Percentiles rank a stretch among this genome's conserved stretches.
Evolutionary conservation across 352 stramenopile species (phyloP).

Genomic region (Phytophthora pseudosyringae): DNA sequence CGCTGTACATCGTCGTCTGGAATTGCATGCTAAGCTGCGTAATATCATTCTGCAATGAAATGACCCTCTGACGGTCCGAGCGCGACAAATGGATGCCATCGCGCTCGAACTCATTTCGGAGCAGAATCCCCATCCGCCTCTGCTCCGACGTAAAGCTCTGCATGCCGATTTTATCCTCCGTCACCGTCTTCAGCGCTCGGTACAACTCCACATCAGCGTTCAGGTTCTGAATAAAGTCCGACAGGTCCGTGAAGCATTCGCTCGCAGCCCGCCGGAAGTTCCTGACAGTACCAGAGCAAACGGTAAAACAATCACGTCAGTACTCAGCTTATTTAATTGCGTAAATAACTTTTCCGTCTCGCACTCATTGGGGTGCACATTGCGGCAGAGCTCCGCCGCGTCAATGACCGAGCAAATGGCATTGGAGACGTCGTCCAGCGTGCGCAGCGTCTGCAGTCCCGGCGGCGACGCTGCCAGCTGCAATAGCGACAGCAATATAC

Average conservation of each 20-base stretch:
- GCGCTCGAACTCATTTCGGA: slow-evolving; percentile 95
- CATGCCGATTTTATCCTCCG: slow-evolving; percentile 58
- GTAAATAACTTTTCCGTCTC: slow-evolving; percentile 7
- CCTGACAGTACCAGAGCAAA: slow-evolving; percentile 19
- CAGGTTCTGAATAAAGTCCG: slow-evolving; percentile 95
- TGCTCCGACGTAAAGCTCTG: slow-evolving; percentile 89
- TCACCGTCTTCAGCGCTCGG: slow-evolving; percentile 76
- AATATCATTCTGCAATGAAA: slow-evolving; percentile 90
- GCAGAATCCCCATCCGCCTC: slow-evolving; percentile 84
- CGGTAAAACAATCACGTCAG: slow-evolving; percentile 6
- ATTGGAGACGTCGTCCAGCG: slow-evolving; percentile 95
- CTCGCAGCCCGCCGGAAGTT: slow-evolving; percentile 86
- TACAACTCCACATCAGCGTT: slow-evolving; percentile 95
- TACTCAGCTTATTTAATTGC: slow-evolving; percentile 2
- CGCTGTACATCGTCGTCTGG: slow-evolving; percentile 82
- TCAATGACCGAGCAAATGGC: slow-evolving; percentile 96
- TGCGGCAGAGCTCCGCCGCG: slow-evolving; percentile 94
- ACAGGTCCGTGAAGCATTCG: slow-evolving; percentile 91
- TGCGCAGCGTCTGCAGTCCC: slow-evolving; percentile 71
- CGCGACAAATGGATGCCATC: slow-evolving; percentile 94
- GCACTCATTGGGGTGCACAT: slow-evolving; percentile 90
- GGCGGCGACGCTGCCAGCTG: slow-evolving; percentile 62
- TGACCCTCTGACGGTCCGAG: slow-evolving; percentile 79
- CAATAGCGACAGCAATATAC: slow-evolving; percentile 4
- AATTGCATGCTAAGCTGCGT: slow-evolving; percentile 90